Percentiles rank a stretch among this genome's conserved stretches.
Evolutionary conservation across 305 asterid species (phyloP).

Genomic region (Solanum hybrid): DNA sequence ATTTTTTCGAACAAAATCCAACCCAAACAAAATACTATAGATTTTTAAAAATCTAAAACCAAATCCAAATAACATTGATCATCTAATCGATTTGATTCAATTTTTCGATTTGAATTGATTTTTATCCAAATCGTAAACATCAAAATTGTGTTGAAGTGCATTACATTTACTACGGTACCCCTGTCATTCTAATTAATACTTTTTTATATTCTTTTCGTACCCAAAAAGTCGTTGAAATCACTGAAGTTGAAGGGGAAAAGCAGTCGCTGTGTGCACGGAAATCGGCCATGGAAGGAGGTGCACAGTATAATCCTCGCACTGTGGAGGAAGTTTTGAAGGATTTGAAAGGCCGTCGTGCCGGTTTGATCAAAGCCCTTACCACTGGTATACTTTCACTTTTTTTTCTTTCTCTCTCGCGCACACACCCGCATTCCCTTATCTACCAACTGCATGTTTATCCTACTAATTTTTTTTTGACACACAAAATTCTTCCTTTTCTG

Average conservation of each 20-base stretch:
- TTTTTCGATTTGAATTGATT: background rate
- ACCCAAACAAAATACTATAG: background rate
- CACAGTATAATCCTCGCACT: conserved; percentile 21
- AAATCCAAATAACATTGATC: background rate
- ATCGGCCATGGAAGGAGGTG: conserved; percentile 15
- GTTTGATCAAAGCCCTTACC: conserved; percentile 30
- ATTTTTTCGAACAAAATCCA: background rate
- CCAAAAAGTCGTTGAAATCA: background rate
- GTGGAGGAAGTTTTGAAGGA: conserved; percentile 30
- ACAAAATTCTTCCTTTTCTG: background rate
- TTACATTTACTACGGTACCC: background rate
- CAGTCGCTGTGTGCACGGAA: background rate
- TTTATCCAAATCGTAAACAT: no score
- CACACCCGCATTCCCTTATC: background rate
- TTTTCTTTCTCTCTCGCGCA: background rate
- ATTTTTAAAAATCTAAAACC: no score
- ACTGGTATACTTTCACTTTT: conserved; percentile 4
- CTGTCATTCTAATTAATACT: background rate
- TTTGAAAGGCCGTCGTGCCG: conserved; percentile 28
- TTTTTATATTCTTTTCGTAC: background rate
- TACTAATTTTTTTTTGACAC: background rate
- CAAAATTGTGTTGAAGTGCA: background rate
- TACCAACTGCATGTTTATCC: background rate
- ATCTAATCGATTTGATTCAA: no score
- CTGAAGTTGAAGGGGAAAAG: background rate